Conservation (phyloP, 2,329 filamentous ascomycete genomes). For the Camillea tinctor region DNA sequence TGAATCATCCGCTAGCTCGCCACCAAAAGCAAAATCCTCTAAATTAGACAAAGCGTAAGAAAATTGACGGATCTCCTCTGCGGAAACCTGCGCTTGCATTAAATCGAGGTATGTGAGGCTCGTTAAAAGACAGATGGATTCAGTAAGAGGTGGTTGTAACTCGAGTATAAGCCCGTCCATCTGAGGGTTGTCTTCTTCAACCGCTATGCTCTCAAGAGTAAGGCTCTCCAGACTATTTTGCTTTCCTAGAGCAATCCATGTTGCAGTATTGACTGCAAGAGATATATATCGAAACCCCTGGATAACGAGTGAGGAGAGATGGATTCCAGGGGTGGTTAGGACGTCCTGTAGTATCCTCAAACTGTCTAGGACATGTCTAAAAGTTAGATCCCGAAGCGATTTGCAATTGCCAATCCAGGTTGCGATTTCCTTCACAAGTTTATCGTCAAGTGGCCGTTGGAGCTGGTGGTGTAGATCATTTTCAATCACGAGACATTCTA, state of each 20-base stretch:
- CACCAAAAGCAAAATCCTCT: conserved; percentile 56
- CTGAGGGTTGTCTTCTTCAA: conserved; percentile 39
- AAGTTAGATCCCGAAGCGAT: conserved; percentile 33
- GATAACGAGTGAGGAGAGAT: conserved; percentile 23
- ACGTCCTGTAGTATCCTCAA: conserved; percentile 31
- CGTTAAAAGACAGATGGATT: conserved; percentile 48
- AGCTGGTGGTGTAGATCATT: conserved; percentile 14
- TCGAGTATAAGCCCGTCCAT: conserved; percentile 46
- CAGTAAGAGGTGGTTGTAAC: conserved; percentile 24
- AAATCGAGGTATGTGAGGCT: conserved; percentile 54
- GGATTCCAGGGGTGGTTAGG: conserved; percentile 23
- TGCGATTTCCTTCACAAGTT: conserved; percentile 29
- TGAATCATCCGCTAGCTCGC: conserved; percentile 49
- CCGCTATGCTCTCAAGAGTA: conserved; percentile 25
- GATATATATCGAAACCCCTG: conserved; percentile 15
- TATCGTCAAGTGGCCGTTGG: conserved; percentile 15
- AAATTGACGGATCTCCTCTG: conserved; percentile 49
- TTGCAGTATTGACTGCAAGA: conserved; percentile 10
- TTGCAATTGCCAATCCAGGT: conserved; percentile 33
- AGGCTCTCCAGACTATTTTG: conserved; percentile 25
- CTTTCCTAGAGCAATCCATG: conserved; percentile 25
- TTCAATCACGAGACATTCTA: conserved; percentile 37
- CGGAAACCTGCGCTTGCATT: conserved; percentile 48
- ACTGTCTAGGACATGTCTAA: conserved; percentile 45
- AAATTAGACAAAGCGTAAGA: conserved; percentile 45